phyloP scores from a whole-genome alignment of 257 asterid species.

The Solanum sitiens region DNA sequence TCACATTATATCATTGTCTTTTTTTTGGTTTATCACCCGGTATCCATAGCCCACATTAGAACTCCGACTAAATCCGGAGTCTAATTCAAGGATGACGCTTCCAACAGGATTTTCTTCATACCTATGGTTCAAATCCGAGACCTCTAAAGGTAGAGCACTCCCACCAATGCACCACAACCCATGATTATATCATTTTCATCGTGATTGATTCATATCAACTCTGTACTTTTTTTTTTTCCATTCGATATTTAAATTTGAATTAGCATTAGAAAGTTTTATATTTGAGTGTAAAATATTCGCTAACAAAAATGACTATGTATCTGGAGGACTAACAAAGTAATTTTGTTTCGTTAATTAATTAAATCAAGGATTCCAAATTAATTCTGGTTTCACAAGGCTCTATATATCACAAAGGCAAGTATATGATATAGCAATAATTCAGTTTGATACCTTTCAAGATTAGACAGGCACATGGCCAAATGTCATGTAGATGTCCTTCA shows the following conservation, averaged over 20 bases:
- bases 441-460: background rate
- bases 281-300: background rate
- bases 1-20: background rate
- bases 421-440: background rate
- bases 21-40: too few species aligned
- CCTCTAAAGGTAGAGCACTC: too few species aligned
- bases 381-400: background rate
- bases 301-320: background rate
- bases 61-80: fast-evolving
- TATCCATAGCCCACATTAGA: fast-evolving
- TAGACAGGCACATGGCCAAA: background rate
- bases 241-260: too few species aligned
- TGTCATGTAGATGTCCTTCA: background rate
- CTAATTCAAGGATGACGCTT: fast-evolving
- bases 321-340: background rate
- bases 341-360: background rate
- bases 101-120: too few species aligned
- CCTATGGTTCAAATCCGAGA: fast-evolving
- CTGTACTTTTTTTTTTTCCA: too few species aligned
- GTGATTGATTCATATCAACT: background rate
- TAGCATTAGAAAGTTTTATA: background rate
- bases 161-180: too few species aligned
- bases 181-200: background rate
- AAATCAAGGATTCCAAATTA: background rate
- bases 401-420: background rate